Conservation (phyloP, 192 early-diverging fungal species). For the Podochytrium sp. region DNA sequence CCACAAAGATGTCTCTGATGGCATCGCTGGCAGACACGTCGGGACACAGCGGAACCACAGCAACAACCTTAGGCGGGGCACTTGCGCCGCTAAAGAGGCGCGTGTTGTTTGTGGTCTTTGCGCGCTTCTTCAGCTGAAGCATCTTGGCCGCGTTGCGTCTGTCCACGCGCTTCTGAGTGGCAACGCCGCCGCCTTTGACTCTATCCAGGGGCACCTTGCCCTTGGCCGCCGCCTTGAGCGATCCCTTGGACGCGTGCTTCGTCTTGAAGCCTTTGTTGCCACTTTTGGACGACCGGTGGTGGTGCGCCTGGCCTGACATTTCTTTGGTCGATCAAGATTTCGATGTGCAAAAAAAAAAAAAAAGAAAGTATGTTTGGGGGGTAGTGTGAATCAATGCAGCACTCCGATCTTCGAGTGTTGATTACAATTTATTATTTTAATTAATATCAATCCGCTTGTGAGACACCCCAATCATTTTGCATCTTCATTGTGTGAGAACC, state of each 20-base stretch:
- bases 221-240: constrained; percentile 78
- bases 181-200: constrained; percentile 15
- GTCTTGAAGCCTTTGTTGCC: constrained; percentile 98
- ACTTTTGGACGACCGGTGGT: constrained; percentile 81
- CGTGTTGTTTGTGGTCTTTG: constrained; percentile 67
- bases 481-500: no score
- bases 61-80: constrained; percentile 87
- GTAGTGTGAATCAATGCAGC: no score
- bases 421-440: no score
- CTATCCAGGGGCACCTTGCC: constrained; percentile 49
- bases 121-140: constrained; percentile 81
- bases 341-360: background rate
- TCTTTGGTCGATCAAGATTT: background rate
- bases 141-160: constrained; percentile 81
- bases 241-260: constrained; percentile 83
- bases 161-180: constrained; percentile 69
- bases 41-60: constrained; percentile 86
- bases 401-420: no score
- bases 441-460: no score
- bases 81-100: constrained; percentile 83
- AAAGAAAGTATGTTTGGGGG: no score
- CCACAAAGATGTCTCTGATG: constrained; percentile 50
- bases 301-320: constrained; percentile 17
- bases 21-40: constrained; percentile 63
- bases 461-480: no score